Evolutionary conservation across 768 basidiomycete genomes (phyloP).

Genomic region (Suillus hirtellus): DNA sequence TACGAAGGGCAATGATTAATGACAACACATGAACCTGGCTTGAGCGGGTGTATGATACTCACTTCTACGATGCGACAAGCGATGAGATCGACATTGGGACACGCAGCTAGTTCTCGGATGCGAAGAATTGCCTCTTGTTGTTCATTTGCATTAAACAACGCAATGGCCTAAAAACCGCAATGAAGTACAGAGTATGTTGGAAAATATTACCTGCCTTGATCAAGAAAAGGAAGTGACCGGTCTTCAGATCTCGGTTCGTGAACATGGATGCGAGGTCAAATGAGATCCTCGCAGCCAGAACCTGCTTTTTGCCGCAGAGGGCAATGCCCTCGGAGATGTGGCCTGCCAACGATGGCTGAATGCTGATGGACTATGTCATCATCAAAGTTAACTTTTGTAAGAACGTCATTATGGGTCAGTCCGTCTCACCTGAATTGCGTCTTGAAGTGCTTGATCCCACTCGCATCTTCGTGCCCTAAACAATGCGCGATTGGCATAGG

Average conservation of each 20-base stretch:
- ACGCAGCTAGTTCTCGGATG: not conserved
- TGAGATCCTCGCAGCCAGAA: too few species aligned
- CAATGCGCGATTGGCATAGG: not conserved
- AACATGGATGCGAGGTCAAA: too few species aligned
- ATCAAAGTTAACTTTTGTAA: too few species aligned
- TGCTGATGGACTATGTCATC: too few species aligned
- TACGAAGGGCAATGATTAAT: not conserved
- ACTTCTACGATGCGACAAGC: not conserved
- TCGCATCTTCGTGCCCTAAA: not conserved
- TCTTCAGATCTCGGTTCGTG: too few species aligned
- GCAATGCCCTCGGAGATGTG: too few species aligned
- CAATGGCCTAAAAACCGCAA: not conserved
- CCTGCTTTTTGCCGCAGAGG: too few species aligned
- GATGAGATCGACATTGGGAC: not conserved
- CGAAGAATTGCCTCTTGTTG: not conserved
- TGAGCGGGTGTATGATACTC: not conserved
- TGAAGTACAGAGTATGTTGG: not conserved
- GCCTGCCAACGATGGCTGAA: too few species aligned
- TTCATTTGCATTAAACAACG: not conserved
- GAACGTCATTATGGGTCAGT: too few species aligned
- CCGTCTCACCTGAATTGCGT: not conserved
- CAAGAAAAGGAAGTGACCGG: too few species aligned
- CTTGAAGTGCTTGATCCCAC: not conserved
- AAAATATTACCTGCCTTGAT: not conserved
- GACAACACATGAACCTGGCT: not conserved